Percentiles rank a stretch among this genome's conserved stretches.
These are phyloP conservation scores for Phytopythium litorale DNA, from an alignment of 352 stramenopile species.

Conservation along the genomic window DNA sequence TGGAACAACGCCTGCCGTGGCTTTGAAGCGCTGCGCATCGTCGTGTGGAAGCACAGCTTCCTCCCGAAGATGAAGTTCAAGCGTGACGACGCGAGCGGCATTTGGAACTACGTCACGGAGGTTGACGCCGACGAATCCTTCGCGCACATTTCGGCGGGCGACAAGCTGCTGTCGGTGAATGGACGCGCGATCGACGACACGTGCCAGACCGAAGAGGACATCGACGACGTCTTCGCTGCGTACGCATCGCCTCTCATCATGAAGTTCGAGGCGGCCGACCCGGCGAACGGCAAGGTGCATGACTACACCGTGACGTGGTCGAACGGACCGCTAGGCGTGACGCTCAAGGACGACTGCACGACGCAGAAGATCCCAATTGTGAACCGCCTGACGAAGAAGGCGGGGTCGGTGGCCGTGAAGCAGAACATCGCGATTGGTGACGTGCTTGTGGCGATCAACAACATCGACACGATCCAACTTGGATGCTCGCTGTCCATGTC, in stretches of 20 bases:
- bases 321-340: conserved; percentile 82
- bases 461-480: conserved; percentile 87
- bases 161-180: conserved; percentile 76
- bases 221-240: conserved; percentile 70
- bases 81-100: conserved; percentile 30
- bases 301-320: conserved; percentile 87
- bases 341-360: conserved; percentile 79
- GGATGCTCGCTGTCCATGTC: conserved; percentile 87
- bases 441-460: conserved; percentile 85
- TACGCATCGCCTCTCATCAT: conserved; percentile 78
- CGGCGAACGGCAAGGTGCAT: conserved; percentile 59
- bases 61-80: conserved; percentile 63
- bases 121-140: conserved; percentile 82
- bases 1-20: conserved; percentile 81
- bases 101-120: conserved; percentile 67
- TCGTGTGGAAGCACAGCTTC: conserved; percentile 89
- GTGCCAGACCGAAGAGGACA: conserved; percentile 55
- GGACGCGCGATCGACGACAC: conserved; percentile 60
- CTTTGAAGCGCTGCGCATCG: conserved; percentile 73
- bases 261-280: conserved; percentile 67
- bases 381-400: conserved; percentile 84
- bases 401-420: conserved; percentile 81
- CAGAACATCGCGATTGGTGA: conserved; percentile 88
- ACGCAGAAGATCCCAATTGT: conserved; percentile 87
- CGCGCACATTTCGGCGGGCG: conserved; percentile 60